phyloP scores from a whole-genome alignment of 768 basidiomycete species.

The Kondoa malvinella region DNA sequence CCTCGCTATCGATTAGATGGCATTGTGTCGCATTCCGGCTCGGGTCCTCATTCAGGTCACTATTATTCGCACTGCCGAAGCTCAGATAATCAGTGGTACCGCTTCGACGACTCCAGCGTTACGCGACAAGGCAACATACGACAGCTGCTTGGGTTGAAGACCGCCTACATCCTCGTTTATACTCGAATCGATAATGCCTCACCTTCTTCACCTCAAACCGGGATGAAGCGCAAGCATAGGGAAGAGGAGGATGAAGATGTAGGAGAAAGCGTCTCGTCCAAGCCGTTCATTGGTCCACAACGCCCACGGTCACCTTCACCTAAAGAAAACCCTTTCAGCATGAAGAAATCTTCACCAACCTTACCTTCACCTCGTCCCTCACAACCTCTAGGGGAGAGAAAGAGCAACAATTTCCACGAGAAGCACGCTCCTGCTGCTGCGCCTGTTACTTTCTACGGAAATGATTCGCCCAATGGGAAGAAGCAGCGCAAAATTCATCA shows the following conservation, averaged over 20 bases:
- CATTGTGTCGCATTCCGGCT: constrained; percentile 80
- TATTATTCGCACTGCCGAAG: constrained; percentile 74
- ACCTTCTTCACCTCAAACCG: background rate
- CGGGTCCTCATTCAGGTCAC: constrained; percentile 86
- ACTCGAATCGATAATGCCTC: constrained; percentile 43
- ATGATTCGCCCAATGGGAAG: background rate
- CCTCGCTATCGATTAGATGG: constrained; percentile 65
- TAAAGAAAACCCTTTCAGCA: background rate
- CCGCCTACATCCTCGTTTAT: constrained; percentile 88
- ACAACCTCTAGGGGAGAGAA: background rate
- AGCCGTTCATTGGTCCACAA: background rate
- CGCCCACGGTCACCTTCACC: background rate
- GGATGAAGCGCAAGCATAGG: background rate
- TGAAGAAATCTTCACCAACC: background rate
- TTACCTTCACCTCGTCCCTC: background rate
- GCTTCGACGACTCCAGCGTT: constrained; percentile 85
- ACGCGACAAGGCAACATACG: constrained; percentile 28
- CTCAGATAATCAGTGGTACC: constrained; percentile 55
- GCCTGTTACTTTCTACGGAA: background rate
- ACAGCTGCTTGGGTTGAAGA: constrained; percentile 48
- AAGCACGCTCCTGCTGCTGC: background rate
- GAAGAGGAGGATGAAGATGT: background rate
- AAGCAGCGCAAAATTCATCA: background rate
- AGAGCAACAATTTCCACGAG: background rate
- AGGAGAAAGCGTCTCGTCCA: background rate